Evolutionary conservation across 2,329 filamentous ascomycete genomes (phyloP).

Genomic region (Monilinia aucupariae): DNA sequence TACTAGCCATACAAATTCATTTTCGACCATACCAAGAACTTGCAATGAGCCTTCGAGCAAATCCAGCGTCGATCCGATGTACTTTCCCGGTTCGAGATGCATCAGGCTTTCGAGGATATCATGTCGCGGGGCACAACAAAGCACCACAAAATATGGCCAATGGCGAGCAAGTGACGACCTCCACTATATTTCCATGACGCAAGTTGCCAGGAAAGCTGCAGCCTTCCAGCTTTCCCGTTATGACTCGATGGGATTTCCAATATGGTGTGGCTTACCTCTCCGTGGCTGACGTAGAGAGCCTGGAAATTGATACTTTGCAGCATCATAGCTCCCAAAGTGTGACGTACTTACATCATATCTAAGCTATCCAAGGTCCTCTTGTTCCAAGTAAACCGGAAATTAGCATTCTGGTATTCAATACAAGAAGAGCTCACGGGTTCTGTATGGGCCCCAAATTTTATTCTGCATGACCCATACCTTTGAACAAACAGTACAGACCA

Average conservation of each 20-base stretch:
- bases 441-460: slow-evolving; percentile 2
- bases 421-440: slow-evolving; percentile 17
- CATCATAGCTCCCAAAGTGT: slow-evolving; percentile 11
- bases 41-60: neutral
- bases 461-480: slow-evolving; percentile 4
- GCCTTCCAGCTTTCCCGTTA: slow-evolving; percentile 7
- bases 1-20: neutral
- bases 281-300: slow-evolving; percentile 14
- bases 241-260: slow-evolving; percentile 1
- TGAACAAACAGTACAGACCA: neutral
- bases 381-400: slow-evolving; percentile 17
- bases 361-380: slow-evolving; percentile 3
- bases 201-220: slow-evolving; percentile 3
- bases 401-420: slow-evolving; percentile 10
- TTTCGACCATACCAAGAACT: neutral
- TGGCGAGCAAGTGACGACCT: neutral
- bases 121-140: neutral
- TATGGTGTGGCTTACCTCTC: neutral
- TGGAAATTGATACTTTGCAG: neutral
- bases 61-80: neutral
- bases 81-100: neutral
- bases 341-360: slow-evolving; percentile 12
- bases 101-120: neutral
- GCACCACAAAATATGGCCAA: neutral
- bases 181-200: slow-evolving; percentile 9